A percentile compares a stretch with the other conserved stretches of the same genome.
phyloP scores from a whole-genome alignment of 805 yeast species.

The Hanseniaspora jakobsenii region DNA sequence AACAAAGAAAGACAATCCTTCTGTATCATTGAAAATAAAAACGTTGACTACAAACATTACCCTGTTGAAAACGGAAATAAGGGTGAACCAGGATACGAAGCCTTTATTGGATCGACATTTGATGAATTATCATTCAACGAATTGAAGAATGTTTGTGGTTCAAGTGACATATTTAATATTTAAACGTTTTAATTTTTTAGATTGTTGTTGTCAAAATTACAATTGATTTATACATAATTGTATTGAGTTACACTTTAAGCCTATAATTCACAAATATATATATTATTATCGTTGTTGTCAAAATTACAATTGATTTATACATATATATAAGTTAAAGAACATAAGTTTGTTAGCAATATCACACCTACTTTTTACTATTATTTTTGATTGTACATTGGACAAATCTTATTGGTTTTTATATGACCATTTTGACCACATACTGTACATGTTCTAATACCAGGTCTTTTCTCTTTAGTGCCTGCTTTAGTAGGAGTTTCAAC shows the following conservation, averaged over 20 bases:
- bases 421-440: conserved; percentile 95
- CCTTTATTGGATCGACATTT: conserved; percentile 26
- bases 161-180: conserved; percentile 23
- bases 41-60: conserved; percentile 25
- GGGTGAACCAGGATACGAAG: conserved; percentile 29
- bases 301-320: not conserved
- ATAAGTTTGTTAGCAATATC: too few relatives aligned
- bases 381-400: conserved; percentile 62
- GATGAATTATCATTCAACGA: conserved; percentile 18
- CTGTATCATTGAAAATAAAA: conserved; percentile 29
- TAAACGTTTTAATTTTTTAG: conserved; percentile 12
- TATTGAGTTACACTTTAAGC: too few relatives aligned
- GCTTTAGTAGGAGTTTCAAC: conserved; percentile 40
- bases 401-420: conserved; percentile 73
- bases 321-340: too few relatives aligned
- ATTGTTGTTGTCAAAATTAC: too few relatives aligned
- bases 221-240: not conserved
- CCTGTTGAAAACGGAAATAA: conserved; percentile 26
- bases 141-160: conserved; percentile 23
- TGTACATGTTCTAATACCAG: conserved; percentile 59
- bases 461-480: conserved; percentile 51
- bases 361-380: too few relatives aligned
- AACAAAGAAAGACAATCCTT: conserved; percentile 28
- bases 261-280: too few relatives aligned
- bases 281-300: too few relatives aligned